Percentiles rank a stretch among this genome's conserved stretches.
These are phyloP conservation scores for Boletus eberwhitei DNA, from an alignment of 768 basidiomycete genomes.

Conservation along the genomic window DNA sequence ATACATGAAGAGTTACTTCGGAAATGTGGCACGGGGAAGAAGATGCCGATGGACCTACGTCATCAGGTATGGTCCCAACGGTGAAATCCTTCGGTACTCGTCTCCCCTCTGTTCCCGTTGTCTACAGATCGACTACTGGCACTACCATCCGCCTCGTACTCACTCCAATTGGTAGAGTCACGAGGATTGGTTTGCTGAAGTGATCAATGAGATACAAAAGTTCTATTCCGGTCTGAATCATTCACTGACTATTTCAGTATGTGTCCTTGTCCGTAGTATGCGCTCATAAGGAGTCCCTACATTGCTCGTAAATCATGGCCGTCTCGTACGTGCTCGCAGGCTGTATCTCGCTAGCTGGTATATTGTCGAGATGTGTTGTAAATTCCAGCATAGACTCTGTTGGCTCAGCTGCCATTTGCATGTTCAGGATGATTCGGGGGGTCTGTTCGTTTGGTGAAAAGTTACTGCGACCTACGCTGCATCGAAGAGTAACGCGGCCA, in stretches of 20 bases:
- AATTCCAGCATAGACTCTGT: constrained; percentile 7
- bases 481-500: neutral
- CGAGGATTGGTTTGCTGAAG: too few species aligned
- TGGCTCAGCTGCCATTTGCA: constrained; percentile 11
- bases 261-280: neutral
- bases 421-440: constrained; percentile 20
- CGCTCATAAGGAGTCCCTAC: neutral
- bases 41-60: too few species aligned
- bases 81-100: too few species aligned
- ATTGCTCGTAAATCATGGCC: neutral
- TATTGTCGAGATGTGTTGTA: constrained; percentile 2
- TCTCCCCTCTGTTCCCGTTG: too few species aligned
- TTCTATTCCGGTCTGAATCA: neutral
- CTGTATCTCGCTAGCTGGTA: neutral
- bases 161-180: too few species aligned
- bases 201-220: neutral
- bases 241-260: neutral
- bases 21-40: too few species aligned
- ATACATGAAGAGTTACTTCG: too few species aligned
- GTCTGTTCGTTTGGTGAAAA: constrained; percentile 7
- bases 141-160: too few species aligned
- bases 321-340: neutral
- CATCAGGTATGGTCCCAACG: too few species aligned
- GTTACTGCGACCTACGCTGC: neutral
- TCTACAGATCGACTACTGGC: too few species aligned